Percentiles rank a stretch among this genome's conserved stretches.
Evolutionary conservation across 23 red algal species (phyloP).

Genomic region (Gracilaria domingensis): DNA sequence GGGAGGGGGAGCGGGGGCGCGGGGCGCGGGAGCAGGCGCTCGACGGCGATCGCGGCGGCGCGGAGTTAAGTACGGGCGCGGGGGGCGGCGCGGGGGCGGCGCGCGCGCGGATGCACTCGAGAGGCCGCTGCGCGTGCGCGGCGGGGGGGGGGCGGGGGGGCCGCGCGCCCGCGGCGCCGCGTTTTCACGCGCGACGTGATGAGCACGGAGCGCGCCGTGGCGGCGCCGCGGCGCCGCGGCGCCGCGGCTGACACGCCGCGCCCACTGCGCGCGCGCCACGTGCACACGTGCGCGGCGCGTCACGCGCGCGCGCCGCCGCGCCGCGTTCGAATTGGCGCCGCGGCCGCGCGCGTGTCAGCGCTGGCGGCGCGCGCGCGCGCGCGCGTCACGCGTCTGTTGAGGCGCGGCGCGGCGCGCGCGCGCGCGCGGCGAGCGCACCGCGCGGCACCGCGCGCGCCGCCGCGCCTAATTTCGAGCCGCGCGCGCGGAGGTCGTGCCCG

Average conservation of each 20-base stretch:
- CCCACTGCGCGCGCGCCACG: slow-evolving; percentile 1
- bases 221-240: background rate
- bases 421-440: slow-evolving; percentile 1
- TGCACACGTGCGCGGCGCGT: slow-evolving; percentile 1
- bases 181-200: slow-evolving; percentile 17
- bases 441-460: background rate
- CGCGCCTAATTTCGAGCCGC: background rate
- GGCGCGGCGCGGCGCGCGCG: background rate
- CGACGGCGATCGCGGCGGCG: background rate
- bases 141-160: background rate
- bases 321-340: background rate
- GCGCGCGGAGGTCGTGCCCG: background rate
- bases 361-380: background rate
- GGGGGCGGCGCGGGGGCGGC: background rate
- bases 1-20: background rate
- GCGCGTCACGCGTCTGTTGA: background rate
- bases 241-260: slow-evolving; percentile 8
- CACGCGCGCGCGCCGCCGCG: background rate
- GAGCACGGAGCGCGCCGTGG: slow-evolving; percentile 5
- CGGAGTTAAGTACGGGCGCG: background rate
- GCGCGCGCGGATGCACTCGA: slow-evolving; percentile 6
- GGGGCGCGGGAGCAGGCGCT: background rate
- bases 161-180: background rate
- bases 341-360: slow-evolving; percentile 23
- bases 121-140: background rate